A percentile compares a stretch with the other conserved stretches of the same genome.
These are phyloP conservation scores for Chrysosporium keratinophilum DNA, from an alignment of 2,329 filamentous ascomycete species.

Conservation along the genomic window DNA sequence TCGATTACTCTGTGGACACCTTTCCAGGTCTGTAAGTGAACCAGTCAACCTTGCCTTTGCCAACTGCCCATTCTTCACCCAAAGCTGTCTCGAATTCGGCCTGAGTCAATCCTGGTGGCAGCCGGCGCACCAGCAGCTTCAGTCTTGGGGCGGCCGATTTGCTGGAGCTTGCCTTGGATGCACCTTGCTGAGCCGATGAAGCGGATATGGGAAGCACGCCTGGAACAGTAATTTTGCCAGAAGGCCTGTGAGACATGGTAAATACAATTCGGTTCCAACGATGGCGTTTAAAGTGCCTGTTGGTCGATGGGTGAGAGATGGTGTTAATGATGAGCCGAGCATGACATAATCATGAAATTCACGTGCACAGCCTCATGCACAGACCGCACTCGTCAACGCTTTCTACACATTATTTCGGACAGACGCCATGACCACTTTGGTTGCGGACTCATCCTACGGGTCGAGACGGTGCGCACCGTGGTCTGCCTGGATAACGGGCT, in stretches of 20 bases:
- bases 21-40: slow-evolving; percentile 63
- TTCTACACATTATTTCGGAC: no score
- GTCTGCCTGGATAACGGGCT: no score
- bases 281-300: no score
- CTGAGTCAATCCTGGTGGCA: slow-evolving; percentile 76
- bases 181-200: slow-evolving; percentile 35
- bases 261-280: background rate
- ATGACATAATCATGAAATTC: no score
- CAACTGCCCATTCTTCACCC: slow-evolving; percentile 69
- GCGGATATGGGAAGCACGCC: slow-evolving; percentile 41
- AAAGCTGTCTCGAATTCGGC: slow-evolving; percentile 62
- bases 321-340: background rate
- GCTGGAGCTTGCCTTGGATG: slow-evolving; percentile 17
- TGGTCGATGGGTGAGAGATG: background rate
- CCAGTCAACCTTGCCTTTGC: slow-evolving; percentile 80
- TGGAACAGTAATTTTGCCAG: background rate
- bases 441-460: no score
- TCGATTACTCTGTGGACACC: slow-evolving; percentile 60
- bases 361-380: no score
- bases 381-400: no score
- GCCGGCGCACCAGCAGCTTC: slow-evolving; percentile 73
- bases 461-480: no score
- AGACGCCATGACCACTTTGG: no score
- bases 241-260: background rate
- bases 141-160: slow-evolving; percentile 51